Base-by-base conservation (phyloP, 2,329 filamentous ascomycete species). In the Zalaria sp. region DNA sequence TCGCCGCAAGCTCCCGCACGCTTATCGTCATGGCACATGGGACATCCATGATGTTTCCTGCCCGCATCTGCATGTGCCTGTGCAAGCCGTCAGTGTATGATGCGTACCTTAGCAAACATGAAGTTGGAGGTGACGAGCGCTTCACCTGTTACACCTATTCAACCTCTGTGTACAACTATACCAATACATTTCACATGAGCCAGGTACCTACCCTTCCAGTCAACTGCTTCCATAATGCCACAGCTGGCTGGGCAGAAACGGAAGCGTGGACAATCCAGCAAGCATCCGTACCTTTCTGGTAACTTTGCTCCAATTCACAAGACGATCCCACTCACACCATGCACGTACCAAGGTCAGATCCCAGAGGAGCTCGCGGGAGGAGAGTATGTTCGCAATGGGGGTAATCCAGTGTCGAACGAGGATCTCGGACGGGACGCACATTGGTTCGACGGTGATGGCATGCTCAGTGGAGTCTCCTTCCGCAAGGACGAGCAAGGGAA, bases 371-470 rank as follows among this genome's bases (percentile, higher is more conserved):
- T 85, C 34, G 67, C 68, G 5, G 80, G 78, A 1, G 80, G 80
- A 8, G 72, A 84, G 57, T 84, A 84, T 51, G 73, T 84, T 27
- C 73, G 80, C 10, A 85, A 84, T 53, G 80, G 81, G 34, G 77
- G 74, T 27, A 84, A 83, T 51, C 79, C 80, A 4, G 64, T 80
- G 5, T 69, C 69, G 27, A 77, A 82, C 44, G 64, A 72, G 25
- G 72, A 80, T 41, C 56, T 75, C 3, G 70, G 69, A 34, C 68
- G 77, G 47, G 76, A 81, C 53, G 71, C 75, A 5, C 80, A 84
- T 53, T 83, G 79, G 79, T 84, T 84, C 46, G 81, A 84, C 49
- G 80, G 81, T 28, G 79, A 84, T 54, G 81, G 80, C 4, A 84
- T 84, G 80, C 70, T 84, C 7, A 73, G 73, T 27, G 80, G 80